Percentiles rank a stretch among this genome's conserved stretches.
Conservation (phyloP, 2,329 filamentous ascomycete genomes). For the Capronia coronata region DNA sequence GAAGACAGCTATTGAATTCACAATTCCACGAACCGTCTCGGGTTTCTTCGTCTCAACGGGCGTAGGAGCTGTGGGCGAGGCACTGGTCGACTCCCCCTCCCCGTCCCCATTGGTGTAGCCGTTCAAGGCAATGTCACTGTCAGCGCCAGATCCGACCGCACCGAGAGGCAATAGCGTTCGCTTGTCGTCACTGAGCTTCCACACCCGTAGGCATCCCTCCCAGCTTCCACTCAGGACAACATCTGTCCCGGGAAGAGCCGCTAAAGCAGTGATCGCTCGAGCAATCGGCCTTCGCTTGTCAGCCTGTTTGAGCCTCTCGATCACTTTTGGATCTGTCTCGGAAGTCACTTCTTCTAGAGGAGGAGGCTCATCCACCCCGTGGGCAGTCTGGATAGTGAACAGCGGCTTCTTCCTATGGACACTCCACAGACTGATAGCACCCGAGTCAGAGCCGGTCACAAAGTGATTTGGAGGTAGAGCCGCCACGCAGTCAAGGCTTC, state of each 20-base stretch:
- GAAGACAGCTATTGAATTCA: slow-evolving; percentile 84
- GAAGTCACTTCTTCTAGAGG: slow-evolving; percentile 64
- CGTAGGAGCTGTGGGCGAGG: slow-evolving; percentile 63
- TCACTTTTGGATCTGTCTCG: slow-evolving; percentile 57
- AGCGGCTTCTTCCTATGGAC: slow-evolving; percentile 92
- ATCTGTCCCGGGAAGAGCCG: slow-evolving; percentile 82
- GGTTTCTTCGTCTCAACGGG: slow-evolving; percentile 23
- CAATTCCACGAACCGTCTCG: slow-evolving; percentile 53
- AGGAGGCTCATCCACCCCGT: slow-evolving; percentile 72
- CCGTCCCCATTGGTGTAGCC: slow-evolving; percentile 13
- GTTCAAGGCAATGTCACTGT: slow-evolving; percentile 9
- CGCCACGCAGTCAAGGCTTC: slow-evolving; percentile 84
- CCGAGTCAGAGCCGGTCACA: slow-evolving; percentile 89
- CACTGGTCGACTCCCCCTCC: slow-evolving; percentile 28
- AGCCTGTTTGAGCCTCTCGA: slow-evolving; percentile 38
- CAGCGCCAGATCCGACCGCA: slow-evolving; percentile 49
- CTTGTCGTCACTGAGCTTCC: slow-evolving; percentile 80
- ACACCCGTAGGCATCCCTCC: slow-evolving; percentile 81
- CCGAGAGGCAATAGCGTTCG: slow-evolving; percentile 67
- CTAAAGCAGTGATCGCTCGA: slow-evolving; percentile 83
- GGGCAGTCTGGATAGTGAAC: slow-evolving; percentile 69
- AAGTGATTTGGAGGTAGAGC: slow-evolving; percentile 88
- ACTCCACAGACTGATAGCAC: slow-evolving; percentile 78
- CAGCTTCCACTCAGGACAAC: slow-evolving; percentile 86
- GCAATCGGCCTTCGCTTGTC: slow-evolving; percentile 60